Evolutionary conservation across 169 alveolate species (phyloP), one percentile per base, ranked within the genome.

Genomic region (Blepharisma undulans): DNA sequence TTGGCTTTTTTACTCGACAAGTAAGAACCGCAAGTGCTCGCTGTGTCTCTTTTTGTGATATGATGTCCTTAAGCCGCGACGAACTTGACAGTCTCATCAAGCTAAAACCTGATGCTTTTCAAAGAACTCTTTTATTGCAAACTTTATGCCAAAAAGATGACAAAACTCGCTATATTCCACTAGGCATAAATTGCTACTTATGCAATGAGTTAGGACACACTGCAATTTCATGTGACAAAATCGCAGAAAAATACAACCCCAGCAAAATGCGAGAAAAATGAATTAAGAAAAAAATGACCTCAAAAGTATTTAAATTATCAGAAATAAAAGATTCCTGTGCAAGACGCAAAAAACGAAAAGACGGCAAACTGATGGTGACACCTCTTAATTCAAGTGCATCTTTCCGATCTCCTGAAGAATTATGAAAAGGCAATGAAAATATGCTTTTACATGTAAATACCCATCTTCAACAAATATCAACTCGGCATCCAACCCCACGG

Each of bases 1-100:
- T 93, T 34, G 92, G 93, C 4, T 94, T 94, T 88, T 84, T 94
- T 74, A 66, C 93, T 10, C 93, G 88, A 6, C 59, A 80, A 36
- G 92, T 90, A 1, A 88, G 95, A 80, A 61, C 87, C 33, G 90
- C 95, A 29, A 84, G 94, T 18, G 95, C 93, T 16, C 25, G 25
- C 12, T 71, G 84, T 86, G 22, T 86, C 12, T 59, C 61, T n/a
- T 86, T 86, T 48, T 25, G 84, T 4, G 91, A 86, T n/a, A 25
- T 86, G 22, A 32, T 84, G 60, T 19, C 89, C 29, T 34, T 84
- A 25, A 33, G 60, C 34, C 77, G 36, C 72, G 30, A n/a, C 5
- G 77, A n/a, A 10, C 36, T 84, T 22, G 29, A 32, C 29, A 84
- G 36, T n/a, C 18, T 84, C 5, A 27, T 60, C 2, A 22, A 84